Evolutionary conservation across 2,329 filamentous ascomycete genomes (phyloP), one percentile per base, ranked within the genome.

Genomic region (Sordariomycetes sp.): DNA sequence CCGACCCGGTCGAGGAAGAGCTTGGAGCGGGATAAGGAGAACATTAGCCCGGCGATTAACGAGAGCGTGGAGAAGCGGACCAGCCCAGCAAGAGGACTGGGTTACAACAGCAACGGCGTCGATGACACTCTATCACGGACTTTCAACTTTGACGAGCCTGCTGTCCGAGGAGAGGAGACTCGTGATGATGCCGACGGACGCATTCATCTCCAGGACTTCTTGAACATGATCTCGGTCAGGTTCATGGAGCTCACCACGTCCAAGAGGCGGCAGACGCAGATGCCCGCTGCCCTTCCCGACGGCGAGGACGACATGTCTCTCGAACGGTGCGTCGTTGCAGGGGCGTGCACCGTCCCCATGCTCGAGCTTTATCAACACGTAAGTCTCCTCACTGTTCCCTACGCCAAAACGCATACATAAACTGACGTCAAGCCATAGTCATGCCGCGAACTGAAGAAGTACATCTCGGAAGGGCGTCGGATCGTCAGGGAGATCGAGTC

Each of bases 181-280:
- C 64, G 74, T 25, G 72, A 74, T 6, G 79, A 76, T 14, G 78
- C 80, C 22, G 67, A 55, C 37, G 81, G 86, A 28, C 79, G 79
- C 24, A 91, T 96, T 58, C 88, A 92, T 53, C 78, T 99, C 3
- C 90, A 96, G 64, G 89, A 96, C 57, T 99, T 99, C 72, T 75
- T 99, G 52, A 90, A 95, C 62, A 86, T 96, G 84, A 97, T 93
- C 2, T 95, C 90, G 60, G 96, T 99, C 66, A 89, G 92, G 58
- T 99, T 99, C 74, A 97, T 99, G 89, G 94, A 99, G 69, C 78
- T 99, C 55, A 96, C 88, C n/a, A 96, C 93, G 0, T 97, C 92
- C 1, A 97, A 97, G 70, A 81, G 93, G 63, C 82, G 94, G 58
- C 88, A 95, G 65, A 97, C 93, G 0, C 85, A 87, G 53, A 87